phyloP scores from a whole-genome alignment of 768 basidiomycete species.

The Macrolepiota fuliginosa region DNA sequence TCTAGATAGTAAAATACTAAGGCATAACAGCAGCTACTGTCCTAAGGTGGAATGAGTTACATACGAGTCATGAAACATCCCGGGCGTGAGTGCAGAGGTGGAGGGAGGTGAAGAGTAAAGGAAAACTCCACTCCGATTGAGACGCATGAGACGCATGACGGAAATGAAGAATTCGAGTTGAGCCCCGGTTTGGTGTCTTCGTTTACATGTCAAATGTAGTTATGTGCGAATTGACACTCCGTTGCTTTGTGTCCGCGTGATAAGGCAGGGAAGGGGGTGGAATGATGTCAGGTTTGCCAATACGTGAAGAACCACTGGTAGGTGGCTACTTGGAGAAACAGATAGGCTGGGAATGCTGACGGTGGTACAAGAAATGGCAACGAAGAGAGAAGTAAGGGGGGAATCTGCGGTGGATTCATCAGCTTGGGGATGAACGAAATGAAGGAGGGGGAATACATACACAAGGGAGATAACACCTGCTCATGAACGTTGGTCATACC shows the following conservation, averaged over 20 bases:
- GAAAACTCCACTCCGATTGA: conserved; percentile 1
- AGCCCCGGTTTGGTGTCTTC: not conserved
- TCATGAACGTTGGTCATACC: not conserved
- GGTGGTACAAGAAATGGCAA: not conserved
- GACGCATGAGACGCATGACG: not conserved
- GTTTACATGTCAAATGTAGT: not conserved
- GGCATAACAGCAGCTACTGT: not conserved
- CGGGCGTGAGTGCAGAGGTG: not conserved
- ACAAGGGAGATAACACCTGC: not conserved
- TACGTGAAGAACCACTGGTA: not conserved
- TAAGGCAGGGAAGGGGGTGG: not conserved
- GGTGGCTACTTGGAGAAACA: not conserved
- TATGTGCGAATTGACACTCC: not conserved
- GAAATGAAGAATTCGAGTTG: conserved; percentile 6
- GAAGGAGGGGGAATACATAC: not conserved
- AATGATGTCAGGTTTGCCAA: conserved; percentile 1
- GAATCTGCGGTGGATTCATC: not conserved
- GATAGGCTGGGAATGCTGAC: not conserved
- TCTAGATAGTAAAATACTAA: not conserved
- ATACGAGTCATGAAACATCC: not conserved
- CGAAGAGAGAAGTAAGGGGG: not conserved
- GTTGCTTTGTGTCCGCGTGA: not conserved
- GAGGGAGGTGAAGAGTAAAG: not conserved
- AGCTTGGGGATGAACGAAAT: not conserved
- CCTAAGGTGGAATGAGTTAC: not conserved